A percentile compares a stretch with the other conserved stretches of the same genome.
Evolutionary conservation across 495 filamentous ascomycete species (phyloP).

Genomic region (Xylaria venustula): DNA sequence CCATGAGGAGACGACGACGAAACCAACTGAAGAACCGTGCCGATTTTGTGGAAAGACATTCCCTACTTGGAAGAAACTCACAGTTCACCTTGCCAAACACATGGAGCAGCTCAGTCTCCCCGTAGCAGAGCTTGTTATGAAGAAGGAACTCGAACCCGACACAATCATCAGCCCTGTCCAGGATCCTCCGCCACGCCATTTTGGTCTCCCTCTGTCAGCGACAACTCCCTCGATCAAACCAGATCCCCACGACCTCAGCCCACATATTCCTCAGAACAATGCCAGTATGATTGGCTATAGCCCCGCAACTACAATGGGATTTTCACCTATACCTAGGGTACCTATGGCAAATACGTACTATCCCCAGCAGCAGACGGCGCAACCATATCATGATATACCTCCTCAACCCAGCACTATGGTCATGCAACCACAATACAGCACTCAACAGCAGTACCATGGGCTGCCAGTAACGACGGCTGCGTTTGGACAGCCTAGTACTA

Average conservation of each 20-base stretch:
- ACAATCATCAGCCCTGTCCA: slow-evolving; percentile 65
- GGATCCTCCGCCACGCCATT: slow-evolving; percentile 44
- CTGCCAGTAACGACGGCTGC: slow-evolving; percentile 20
- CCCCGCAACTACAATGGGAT: slow-evolving; percentile 1
- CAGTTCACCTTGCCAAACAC: slow-evolving; percentile 91
- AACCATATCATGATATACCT: slow-evolving; percentile 17
- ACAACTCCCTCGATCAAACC: slow-evolving; percentile 32
- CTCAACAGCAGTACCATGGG: slow-evolving; percentile 23
- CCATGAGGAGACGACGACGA: slow-evolving; percentile 63
- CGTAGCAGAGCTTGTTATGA: slow-evolving; percentile 69
- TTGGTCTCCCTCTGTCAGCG: slow-evolving; percentile 26
- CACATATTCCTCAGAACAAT: slow-evolving; percentile 12
- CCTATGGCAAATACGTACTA: slow-evolving; percentile 19
- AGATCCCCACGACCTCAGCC: slow-evolving; percentile 26
- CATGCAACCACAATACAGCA: slow-evolving; percentile 22
- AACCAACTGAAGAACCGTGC: slow-evolving; percentile 78
- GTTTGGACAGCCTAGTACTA: slow-evolving; percentile 12
- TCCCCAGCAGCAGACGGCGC: slow-evolving; percentile 12
- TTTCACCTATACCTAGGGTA: slow-evolving; percentile 15
- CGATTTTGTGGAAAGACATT: slow-evolving; percentile 85
- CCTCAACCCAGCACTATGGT: slow-evolving; percentile 19
- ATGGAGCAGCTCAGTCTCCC: slow-evolving; percentile 94
- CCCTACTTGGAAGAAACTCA: slow-evolving; percentile 89
- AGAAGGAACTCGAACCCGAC: slow-evolving; percentile 55
- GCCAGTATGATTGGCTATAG: slow-evolving; percentile 19